Evolutionary conservation across 140 eudicot genomes (phyloP), one percentile per base, ranked within the genome.

Genomic region (Ambrosia hybrid): DNA sequence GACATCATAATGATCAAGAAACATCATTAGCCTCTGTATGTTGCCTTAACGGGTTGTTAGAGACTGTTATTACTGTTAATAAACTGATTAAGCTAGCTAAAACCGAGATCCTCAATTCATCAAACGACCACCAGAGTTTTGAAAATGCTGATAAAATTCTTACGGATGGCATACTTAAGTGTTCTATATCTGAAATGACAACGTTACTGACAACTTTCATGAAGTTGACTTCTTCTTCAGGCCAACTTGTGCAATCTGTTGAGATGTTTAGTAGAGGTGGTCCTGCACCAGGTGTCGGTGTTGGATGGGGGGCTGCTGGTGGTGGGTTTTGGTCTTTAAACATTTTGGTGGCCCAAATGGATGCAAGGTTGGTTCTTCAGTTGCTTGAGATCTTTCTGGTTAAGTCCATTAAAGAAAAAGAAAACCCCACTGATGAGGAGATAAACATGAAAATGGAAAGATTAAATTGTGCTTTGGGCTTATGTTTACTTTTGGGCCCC

Each of bases 271-370:
- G 97, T 6, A 71, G 97, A 87, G 99, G 99, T 57, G 99, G 99
- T 4, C 99, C 97, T 14, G 90, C 99, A 45, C 99, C 99, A 55
- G 99, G 99, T 34, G 91, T 90, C 9, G 99, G 99, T 21, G 83
- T 84, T 63, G 99, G 99, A n/a, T 94, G 99, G 99, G 97, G 99
- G 79, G 84, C 88, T 14, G 51, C 87, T 39, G 95, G 86, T 51
- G 97, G 96, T 9, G 99, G 99, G 41, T 94, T 84, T 85, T 94
- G 97, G 96, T 94, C 99, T 45, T 57, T 60, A 59, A 64, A 75
- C 59, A 61, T 78, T 78, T 69, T 87, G 65, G 78, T 86, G 84
- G 87, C 89, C 71, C 99, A 90, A 76, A 73, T 78, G 83, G 96
- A 90, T 76, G 97, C 95, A 65, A 73, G 77, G 65, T 73, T 94